These are phyloP conservation scores for Venturia effusa DNA, from an alignment of 2,329 filamentous ascomycete species.

Conservation along the genomic window DNA sequence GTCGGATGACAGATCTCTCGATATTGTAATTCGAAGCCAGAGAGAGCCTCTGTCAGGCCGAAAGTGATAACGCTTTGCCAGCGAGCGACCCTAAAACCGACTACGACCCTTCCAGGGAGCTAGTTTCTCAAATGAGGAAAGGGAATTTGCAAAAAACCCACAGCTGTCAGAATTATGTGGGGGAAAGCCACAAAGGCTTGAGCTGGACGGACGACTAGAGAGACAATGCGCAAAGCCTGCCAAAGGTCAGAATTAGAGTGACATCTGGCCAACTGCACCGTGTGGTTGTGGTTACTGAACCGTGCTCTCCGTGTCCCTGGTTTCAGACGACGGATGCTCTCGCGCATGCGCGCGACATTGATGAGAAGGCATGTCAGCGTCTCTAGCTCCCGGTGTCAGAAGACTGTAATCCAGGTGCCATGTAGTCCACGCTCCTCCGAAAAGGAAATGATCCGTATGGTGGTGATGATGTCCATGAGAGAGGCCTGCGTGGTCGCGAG, in stretches of 20 bases:
- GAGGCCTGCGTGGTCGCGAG: background rate
- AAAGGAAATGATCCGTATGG: background rate
- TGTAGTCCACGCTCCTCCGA: background rate
- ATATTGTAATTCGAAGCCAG: background rate
- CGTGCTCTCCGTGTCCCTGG: background rate
- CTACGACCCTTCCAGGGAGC: background rate
- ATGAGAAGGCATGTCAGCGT: background rate
- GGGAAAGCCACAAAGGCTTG: background rate
- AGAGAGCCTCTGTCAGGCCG: background rate
- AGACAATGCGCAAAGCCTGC: background rate
- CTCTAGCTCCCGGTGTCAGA: background rate
- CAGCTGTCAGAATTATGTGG: background rate
- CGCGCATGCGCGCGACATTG: background rate
- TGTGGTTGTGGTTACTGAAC: background rate
- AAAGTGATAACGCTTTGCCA: background rate
- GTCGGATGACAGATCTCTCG: background rate
- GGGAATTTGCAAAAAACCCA: background rate
- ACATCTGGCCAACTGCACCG: background rate
- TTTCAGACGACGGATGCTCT: background rate
- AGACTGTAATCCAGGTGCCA: background rate
- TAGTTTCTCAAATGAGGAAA: background rate
- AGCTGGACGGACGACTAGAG: background rate
- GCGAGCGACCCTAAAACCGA: constrained; percentile 1
- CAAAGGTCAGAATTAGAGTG: background rate
- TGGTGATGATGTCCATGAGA: background rate